These are phyloP conservation scores for Urtica urens DNA, from an alignment of 306 rosid genomes.

Conservation along the genomic window DNA sequence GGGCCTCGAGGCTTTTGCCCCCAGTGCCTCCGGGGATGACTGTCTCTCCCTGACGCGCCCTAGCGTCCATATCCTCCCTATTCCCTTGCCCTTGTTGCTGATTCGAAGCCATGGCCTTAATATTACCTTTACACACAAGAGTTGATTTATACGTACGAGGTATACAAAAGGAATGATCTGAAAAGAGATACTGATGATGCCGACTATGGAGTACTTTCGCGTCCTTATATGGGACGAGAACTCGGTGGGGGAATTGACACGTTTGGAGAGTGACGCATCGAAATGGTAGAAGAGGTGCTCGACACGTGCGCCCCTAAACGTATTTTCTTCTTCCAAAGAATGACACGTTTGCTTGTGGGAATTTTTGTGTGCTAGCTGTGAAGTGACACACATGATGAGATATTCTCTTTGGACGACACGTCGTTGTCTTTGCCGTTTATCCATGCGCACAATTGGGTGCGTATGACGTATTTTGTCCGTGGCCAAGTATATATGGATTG, in stretches of 20 bases:
- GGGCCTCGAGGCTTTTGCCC: conserved; percentile 28
- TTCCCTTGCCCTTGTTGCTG: conserved; percentile 2
- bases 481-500: no score
- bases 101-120: conserved; percentile 20
- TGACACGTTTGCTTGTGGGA: not conserved
- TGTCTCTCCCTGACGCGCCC: conserved; percentile 23
- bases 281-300: not conserved
- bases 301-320: conserved; percentile 13
- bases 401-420: not conserved
- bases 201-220: not conserved
- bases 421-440: not conserved
- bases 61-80: conserved; percentile 14
- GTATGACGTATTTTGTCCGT: no score
- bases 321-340: not conserved
- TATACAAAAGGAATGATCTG: no score
- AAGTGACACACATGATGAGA: no score
- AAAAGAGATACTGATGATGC: not conserved
- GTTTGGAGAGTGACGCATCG: conserved; percentile 9
- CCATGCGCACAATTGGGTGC: not conserved
- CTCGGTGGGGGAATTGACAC: conserved; percentile 2
- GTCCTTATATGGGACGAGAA: not conserved
- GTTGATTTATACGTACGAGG: no score
- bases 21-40: conserved; percentile 25
- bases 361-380: no score
- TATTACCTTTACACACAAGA: no score